Evolutionary conservation across 345 rosid species (phyloP).

Genomic region (Toxicodendron radicans): DNA sequence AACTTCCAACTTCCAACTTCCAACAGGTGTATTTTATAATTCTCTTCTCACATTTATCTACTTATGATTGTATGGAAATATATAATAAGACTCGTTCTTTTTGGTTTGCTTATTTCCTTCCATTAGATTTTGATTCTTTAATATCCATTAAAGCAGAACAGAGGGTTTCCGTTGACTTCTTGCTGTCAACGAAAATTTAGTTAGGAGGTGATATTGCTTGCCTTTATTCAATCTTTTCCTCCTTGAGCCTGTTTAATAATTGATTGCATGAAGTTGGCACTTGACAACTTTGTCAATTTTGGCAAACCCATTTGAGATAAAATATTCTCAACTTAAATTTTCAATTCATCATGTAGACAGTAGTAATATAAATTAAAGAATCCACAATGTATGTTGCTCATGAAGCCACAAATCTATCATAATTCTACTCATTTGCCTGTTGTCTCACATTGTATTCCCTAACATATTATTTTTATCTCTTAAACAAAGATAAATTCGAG

Average conservation of each 20-base stretch:
- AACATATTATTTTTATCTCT: background rate
- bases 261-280: conserved; percentile 16
- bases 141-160: too few species aligned
- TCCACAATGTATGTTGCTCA: background rate
- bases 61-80: background rate
- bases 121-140: too few species aligned
- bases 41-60: conserved; percentile 5
- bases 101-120: too few species aligned
- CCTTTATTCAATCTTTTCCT: too few species aligned
- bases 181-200: too few species aligned
- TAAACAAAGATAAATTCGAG: background rate
- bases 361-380: background rate
- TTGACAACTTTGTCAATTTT: conserved; percentile 4
- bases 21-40: conserved; percentile 7
- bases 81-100: background rate
- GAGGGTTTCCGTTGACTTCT: too few species aligned
- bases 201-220: too few species aligned
- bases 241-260: background rate
- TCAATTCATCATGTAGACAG: background rate
- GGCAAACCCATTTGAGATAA: background rate
- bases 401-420: background rate
- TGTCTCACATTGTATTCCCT: background rate
- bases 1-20: conserved; percentile 28
- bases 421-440: background rate
- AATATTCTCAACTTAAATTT: background rate